phyloP scores from a whole-genome alignment of 2,329 filamentous ascomycete genomes.

The Neoarthrinium moseri region DNA sequence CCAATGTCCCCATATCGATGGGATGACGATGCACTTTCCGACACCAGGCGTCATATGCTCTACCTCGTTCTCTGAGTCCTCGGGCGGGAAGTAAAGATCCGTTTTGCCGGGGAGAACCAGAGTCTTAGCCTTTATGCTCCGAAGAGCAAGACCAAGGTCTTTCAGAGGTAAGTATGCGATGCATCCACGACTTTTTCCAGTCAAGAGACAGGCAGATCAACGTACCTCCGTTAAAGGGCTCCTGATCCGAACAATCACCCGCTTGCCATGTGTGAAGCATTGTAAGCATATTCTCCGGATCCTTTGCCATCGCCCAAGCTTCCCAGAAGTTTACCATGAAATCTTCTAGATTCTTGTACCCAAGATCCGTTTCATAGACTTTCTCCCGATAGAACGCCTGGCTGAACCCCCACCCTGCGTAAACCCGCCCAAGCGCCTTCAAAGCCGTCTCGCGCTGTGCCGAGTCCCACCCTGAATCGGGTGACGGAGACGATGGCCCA shows the following conservation, averaged over 20 bases:
- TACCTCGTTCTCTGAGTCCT: constrained; percentile 77
- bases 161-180: background rate
- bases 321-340: constrained; percentile 80
- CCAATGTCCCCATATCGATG: constrained; percentile 43
- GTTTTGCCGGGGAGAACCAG: constrained; percentile 71
- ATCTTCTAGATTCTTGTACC: constrained; percentile 67
- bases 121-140: constrained; percentile 68
- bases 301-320: constrained; percentile 68
- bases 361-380: constrained; percentile 63
- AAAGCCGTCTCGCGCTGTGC: constrained; percentile 50
- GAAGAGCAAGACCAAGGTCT: constrained; percentile 64
- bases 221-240: constrained; percentile 58
- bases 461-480: constrained; percentile 47
- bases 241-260: constrained; percentile 67
- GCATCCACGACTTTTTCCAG: background rate
- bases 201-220: background rate
- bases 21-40: constrained; percentile 34
- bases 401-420: constrained; percentile 80
- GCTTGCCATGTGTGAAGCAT: constrained; percentile 81
- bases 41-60: constrained; percentile 34
- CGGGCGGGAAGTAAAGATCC: constrained; percentile 79
- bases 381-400: constrained; percentile 75
- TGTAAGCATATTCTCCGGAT: constrained; percentile 71
- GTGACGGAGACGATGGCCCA: constrained; percentile 31
- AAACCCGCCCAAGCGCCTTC: constrained; percentile 71